Base-by-base conservation (phyloP, 2,329 filamentous ascomycete species). In the Aureobasidium sp. region DNA sequence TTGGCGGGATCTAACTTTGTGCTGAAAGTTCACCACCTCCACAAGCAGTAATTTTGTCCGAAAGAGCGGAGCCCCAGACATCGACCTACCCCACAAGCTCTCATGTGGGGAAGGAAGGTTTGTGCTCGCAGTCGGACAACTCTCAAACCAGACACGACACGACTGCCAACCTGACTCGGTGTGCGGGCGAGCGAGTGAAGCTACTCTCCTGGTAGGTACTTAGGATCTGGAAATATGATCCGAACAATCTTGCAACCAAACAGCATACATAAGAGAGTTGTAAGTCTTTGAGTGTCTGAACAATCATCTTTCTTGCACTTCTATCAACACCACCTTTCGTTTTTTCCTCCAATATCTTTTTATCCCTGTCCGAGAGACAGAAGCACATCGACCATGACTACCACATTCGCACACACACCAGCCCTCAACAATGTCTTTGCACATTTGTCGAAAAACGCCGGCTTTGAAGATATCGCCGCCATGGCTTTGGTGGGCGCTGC, bases 391-490 rank as follows among this genome's bases (percentile, higher is more conserved):
- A 37, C n/a, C n/a, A 50, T 50, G 47, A 25, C 31, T 21, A 27
- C 47, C 29, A 6, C 29, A 23, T 37, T 50, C 11, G 3, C 47
- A 7, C 35, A 17, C 11, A 23, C 17, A 6, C 47, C 47, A 5
- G 19, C 21, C 9, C n/a, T 38, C 10, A 51, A 38, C 33, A 33
- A 49, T 35, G 46, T 49, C n/a, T 35, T 49, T 13, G 5, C 46
- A 31, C 33, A 17, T 17, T 5, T 51, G 7, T 38, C 33, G 6
- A 19, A 51, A 19, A 43, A 31, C 27, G 40, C 64, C 2, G 29
- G 49, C 21, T 35, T 60, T 33, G 64, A 65, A 35, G 64, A 66
- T 54, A 46, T 63, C 10, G 47, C 62, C 11, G 63, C 64, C 1
- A 49, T 65, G 35, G 63, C 60, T 25, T 23, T 64, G 21, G 45